These are phyloP conservation scores for Hibiscus tridactylites DNA, from an alignment of 345 rosid species.

Conservation along the genomic window DNA sequence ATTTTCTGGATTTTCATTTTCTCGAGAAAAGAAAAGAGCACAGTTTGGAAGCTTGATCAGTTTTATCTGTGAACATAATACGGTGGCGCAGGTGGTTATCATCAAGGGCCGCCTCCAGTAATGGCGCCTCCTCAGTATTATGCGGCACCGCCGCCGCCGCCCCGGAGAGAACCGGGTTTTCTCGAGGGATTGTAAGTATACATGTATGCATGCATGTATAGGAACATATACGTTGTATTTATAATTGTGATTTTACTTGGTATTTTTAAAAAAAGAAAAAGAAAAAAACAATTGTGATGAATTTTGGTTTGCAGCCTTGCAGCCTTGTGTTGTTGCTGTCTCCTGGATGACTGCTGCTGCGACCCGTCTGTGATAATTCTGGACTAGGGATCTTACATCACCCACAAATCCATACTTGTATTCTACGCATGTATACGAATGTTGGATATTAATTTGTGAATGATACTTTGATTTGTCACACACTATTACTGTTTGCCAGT, in stretches of 20 bases:
- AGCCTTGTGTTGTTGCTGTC: slow-evolving; percentile 67
- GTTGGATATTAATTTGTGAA: no score
- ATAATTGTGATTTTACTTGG: no score
- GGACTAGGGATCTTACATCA: slow-evolving; percentile 13
- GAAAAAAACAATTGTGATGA: no score
- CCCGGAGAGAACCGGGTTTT: slow-evolving; percentile 29
- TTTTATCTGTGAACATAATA: background rate
- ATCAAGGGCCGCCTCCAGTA: slow-evolving; percentile 21
- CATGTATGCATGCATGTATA: background rate
- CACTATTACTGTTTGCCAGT: no score
- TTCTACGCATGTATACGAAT: no score
- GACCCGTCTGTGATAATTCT: slow-evolving; percentile 41
- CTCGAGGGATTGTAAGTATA: slow-evolving; percentile 24
- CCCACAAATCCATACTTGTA: background rate
- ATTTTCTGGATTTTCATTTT: background rate
- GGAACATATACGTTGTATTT: no score
- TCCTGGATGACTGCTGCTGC: slow-evolving; percentile 65
- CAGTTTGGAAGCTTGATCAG: background rate
- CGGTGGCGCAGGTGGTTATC: slow-evolving; percentile 15
- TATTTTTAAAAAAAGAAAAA: no score
- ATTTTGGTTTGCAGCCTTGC: slow-evolving; percentile 37
- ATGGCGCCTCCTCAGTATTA: slow-evolving; percentile 23
- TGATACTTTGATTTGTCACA: no score
- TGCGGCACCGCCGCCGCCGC: slow-evolving; percentile 30
- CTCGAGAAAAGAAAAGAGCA: background rate